Evolutionary conservation across 768 basidiomycete species (phyloP), one percentile per base, ranked within the genome.

Genomic region (Panaeolus cyanescens): DNA sequence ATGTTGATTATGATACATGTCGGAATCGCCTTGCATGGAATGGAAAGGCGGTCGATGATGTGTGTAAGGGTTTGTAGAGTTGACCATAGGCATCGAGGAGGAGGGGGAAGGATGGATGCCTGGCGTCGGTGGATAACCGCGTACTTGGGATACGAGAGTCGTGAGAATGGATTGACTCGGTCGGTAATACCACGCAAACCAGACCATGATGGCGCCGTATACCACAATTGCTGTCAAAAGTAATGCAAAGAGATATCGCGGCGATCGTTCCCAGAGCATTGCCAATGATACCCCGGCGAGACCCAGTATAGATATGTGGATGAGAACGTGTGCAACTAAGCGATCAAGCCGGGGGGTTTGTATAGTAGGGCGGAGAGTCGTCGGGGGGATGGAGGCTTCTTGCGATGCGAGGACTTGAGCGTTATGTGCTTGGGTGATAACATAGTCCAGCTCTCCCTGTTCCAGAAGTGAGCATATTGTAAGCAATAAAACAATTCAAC

Each of bases 401-500:
- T 61, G 56, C 69, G 85, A 83, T 10, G 85, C 85, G 58, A 79
- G 72, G 60, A 70, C 68, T 56, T 73, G 82, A 25, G 80, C 78
- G 66, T 85, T 81, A 58, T 80, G 74, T n/a, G 82, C 75, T 61
- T 89, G 86, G 55, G 77, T 83, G n/a, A 86, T 76, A 10, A 81
- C 79, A 74, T 86, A 90, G 73, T 92, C 90, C 15, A 92, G 79
- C 70, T 92, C 91, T 58, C 85, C 89, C 90, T 93, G 70, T 8
- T 64, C 45, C 58, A 62, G 63, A 54, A 55, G 61, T 58, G 59
- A 68, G 60, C 64, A 63, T n/a, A 55, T 62, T 15, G 25, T 30
- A 36, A n/a, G n/a, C n/a, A 55, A 54, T 54, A 34, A 33, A 10
- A 58, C 33, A 54, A 37, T 55, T n/a, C n/a, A n/a, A 77, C 88